A percentile compares a stretch with the other conserved stretches of the same genome.
Conservation (phyloP, 768 basidiomycete genomes). For the Rubroboletus satanas region DNA sequence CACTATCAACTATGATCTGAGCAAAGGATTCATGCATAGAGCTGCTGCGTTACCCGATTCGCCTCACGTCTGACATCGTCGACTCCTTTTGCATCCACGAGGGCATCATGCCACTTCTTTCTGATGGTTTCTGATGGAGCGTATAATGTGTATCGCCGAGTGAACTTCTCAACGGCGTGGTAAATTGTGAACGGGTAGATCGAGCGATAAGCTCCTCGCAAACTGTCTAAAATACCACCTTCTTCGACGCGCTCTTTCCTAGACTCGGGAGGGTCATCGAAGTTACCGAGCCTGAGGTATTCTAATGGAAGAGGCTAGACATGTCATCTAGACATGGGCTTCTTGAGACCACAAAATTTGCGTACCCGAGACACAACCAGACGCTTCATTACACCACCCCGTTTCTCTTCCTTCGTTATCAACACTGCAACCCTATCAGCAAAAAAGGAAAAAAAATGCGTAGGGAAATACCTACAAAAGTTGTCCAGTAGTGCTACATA, state of each 20-base stretch:
- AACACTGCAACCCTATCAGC: slow-evolving; percentile 45
- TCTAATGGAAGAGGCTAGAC: slow-evolving; percentile 73
- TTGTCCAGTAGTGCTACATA: slow-evolving; percentile 71
- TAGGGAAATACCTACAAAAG: slow-evolving; percentile 50
- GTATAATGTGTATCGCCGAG: slow-evolving; percentile 70
- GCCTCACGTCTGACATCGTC: slow-evolving; percentile 62
- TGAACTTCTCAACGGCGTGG: slow-evolving; percentile 55
- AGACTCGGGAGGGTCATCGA: slow-evolving; percentile 54
- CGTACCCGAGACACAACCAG: slow-evolving; percentile 65
- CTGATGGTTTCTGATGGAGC: slow-evolving; percentile 54
- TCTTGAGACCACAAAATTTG: neutral
- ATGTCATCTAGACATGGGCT: slow-evolving; percentile 8
- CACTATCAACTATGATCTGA: slow-evolving; percentile 41
- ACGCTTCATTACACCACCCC: slow-evolving; percentile 46
- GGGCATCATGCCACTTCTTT: slow-evolving; percentile 57
- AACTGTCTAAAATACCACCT: slow-evolving; percentile 50
- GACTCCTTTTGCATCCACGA: slow-evolving; percentile 62
- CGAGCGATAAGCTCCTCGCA: slow-evolving; percentile 48
- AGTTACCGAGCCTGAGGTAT: slow-evolving; percentile 69
- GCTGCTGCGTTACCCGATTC: slow-evolving; percentile 53
- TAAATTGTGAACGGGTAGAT: slow-evolving; percentile 78
- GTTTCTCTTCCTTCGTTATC: slow-evolving; percentile 58
- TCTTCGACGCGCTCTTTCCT: slow-evolving; percentile 63
- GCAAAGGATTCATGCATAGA: neutral
- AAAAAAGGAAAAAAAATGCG: neutral